Base-by-base conservation (phyloP, 768 basidiomycete species). In the Leccinum aurantiacum region DNA sequence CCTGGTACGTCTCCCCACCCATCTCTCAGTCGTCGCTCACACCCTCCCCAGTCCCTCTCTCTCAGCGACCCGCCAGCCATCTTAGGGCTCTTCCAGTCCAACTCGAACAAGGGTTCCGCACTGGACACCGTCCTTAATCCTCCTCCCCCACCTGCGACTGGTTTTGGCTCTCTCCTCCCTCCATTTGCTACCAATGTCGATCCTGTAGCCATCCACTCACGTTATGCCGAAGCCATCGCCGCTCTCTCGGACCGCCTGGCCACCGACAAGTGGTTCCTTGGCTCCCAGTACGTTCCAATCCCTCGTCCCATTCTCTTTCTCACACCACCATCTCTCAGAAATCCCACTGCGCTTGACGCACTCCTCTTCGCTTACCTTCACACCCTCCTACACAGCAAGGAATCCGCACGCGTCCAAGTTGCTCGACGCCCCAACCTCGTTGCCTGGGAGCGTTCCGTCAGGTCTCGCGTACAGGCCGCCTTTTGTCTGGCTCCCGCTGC, bases 361-460 rank as follows among this genome's bases (percentile, higher is more conserved):
- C 83, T 93, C 48, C 77, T 83, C 6, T 94, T 93, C 69, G 91
- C 92, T 1, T 94, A 94, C 66, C 77, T 94, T 13, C 86, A 92
- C 71, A 79, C 77, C 56, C 79, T 91, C 24, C 74, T 90, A 6
- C 76, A 84, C 52, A 76, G 79, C 24, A 69, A 52, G 44, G 75
- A 67, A 19, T 54, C 55, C 8, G 74, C 85, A 22, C 82, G 88
- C 35, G 80, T 84, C 38, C 87, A 90, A 67, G 85, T 92, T 29
- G 81, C 84, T 13, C 83, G 85, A 53, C 85, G 84, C 60, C 85
- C 83, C 44, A 93, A 93, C 67, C 86, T 94, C 46, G 84, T 91
- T 52, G 83, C 84, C 31, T 94, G 92, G 91, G 91, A 93, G 69
- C 82, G 77, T 64, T 77, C 84, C 33, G 86, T 93, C 19, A 82